Evolutionary conservation across 208 protist genomes (phyloP).

Genomic region (Wallacemonas sp.): DNA sequence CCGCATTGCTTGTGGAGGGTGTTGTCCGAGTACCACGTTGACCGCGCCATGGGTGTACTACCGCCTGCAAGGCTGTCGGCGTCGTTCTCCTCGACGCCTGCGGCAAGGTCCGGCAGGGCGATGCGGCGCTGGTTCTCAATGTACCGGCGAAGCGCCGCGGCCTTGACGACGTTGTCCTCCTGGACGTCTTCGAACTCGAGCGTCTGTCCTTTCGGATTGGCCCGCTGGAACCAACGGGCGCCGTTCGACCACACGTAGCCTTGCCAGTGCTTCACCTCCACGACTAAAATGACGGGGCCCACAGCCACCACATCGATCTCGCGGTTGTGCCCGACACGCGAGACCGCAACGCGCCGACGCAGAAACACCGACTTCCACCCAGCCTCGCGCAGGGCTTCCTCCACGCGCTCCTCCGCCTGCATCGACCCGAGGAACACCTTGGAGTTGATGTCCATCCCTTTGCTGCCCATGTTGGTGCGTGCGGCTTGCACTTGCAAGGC

Average conservation of each 20-base stretch:
- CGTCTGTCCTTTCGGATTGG: conserved; percentile 38
- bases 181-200: conserved; percentile 88
- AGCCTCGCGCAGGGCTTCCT: conserved; percentile 59
- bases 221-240: conserved; percentile 76
- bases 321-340: conserved; percentile 80
- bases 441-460: conserved; percentile 31
- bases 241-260: conserved; percentile 89
- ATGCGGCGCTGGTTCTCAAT: conserved; percentile 82
- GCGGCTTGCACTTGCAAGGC: conserved; percentile 47
- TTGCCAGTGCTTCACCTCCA: conserved; percentile 92
- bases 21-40: conserved; percentile 82
- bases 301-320: conserved; percentile 90
- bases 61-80: neutral
- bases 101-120: conserved; percentile 50
- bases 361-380: conserved; percentile 83
- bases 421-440: conserved; percentile 56
- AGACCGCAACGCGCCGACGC: conserved; percentile 71
- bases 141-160: conserved; percentile 75
- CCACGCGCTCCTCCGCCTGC: conserved; percentile 74
- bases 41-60: conserved; percentile 11
- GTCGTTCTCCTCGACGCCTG: neutral
- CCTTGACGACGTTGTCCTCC: conserved; percentile 84
- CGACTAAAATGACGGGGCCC: conserved; percentile 74
- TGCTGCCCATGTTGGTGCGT: conserved; percentile 38
- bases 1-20: conserved; percentile 76